These are phyloP conservation scores for Oidium heveae DNA, from an alignment of 2,329 filamentous ascomycete genomes.

Conservation along the genomic window DNA sequence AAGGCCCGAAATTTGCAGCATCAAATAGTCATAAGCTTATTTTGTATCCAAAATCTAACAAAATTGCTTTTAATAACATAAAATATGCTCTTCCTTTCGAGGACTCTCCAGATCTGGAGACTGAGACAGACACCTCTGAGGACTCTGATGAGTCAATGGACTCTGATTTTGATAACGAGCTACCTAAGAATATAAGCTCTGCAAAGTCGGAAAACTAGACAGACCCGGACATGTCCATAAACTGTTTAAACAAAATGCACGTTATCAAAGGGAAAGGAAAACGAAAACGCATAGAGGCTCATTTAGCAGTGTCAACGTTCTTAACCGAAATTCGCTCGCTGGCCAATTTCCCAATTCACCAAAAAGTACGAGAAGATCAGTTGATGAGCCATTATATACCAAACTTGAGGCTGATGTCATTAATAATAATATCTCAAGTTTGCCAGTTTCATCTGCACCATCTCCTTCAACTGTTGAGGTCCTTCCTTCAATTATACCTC, in stretches of 20 bases:
- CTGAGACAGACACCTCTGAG: too few relatives aligned
- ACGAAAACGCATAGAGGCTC: not conserved
- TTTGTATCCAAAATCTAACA: not conserved
- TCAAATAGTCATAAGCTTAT: too few relatives aligned
- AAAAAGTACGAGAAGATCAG: not conserved
- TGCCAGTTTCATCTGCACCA: not conserved
- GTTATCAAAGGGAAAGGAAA: not conserved
- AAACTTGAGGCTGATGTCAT: not conserved
- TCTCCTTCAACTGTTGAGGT: not conserved
- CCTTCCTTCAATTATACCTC: too few relatives aligned
- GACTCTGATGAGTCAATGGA: too few relatives aligned
- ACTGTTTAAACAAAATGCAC: not conserved
- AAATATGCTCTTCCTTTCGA: too few relatives aligned
- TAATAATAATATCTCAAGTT: not conserved
- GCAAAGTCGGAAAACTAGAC: not conserved
- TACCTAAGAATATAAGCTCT: not conserved
- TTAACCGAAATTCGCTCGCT: not conserved
- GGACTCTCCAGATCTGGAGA: too few relatives aligned
- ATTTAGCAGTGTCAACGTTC: not conserved
- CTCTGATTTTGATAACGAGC: too few relatives aligned
- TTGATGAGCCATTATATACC: not conserved
- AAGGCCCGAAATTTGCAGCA: not conserved
- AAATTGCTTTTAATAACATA: not conserved
- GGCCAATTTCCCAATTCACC: not conserved
- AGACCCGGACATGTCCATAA: not conserved